Evolutionary conservation across 495 filamentous ascomycete species (phyloP).

Genomic region (Penicillium manginii): DNA sequence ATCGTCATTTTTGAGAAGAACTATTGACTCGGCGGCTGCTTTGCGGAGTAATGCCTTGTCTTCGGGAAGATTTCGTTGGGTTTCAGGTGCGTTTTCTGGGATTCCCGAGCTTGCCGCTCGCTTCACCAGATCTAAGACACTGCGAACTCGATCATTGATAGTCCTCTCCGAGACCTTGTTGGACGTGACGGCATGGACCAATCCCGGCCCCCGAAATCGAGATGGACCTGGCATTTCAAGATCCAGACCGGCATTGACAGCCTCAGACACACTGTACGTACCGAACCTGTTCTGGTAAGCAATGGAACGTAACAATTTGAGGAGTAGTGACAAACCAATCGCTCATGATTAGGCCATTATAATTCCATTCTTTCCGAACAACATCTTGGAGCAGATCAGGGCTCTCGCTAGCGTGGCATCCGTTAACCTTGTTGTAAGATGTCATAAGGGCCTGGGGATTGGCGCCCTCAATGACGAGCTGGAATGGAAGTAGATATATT

Average conservation of each 20-base stretch:
- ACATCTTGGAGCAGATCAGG: conserved; percentile 58
- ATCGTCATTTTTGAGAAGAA: conserved; percentile 74
- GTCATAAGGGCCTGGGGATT: conserved; percentile 70
- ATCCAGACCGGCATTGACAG: conserved; percentile 66
- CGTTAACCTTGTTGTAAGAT: conserved; percentile 75
- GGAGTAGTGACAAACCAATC: conserved; percentile 57
- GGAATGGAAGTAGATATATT: conserved; percentile 76
- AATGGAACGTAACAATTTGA: background rate
- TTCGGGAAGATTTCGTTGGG: conserved; percentile 61
- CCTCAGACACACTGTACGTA: conserved; percentile 64
- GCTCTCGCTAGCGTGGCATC: conserved; percentile 67
- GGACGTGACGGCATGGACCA: conserved; percentile 54
- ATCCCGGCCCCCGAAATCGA: conserved; percentile 56
- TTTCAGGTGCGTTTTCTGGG: conserved; percentile 56
- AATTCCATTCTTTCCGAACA: conserved; percentile 71
- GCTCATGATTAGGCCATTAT: conserved; percentile 67
- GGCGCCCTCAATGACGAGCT: conserved; percentile 61
- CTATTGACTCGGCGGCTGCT: conserved; percentile 67
- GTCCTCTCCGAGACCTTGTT: conserved; percentile 56
- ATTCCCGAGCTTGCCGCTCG: conserved; percentile 58
- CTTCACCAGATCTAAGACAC: conserved; percentile 63
- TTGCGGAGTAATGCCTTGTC: conserved; percentile 63
- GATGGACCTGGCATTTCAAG: conserved; percentile 73
- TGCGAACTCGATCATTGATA: conserved; percentile 59
- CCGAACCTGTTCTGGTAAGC: conserved; percentile 45